phyloP scores from a whole-genome alignment of 164 flowering plant species.

The Vitis riparia region DNA sequence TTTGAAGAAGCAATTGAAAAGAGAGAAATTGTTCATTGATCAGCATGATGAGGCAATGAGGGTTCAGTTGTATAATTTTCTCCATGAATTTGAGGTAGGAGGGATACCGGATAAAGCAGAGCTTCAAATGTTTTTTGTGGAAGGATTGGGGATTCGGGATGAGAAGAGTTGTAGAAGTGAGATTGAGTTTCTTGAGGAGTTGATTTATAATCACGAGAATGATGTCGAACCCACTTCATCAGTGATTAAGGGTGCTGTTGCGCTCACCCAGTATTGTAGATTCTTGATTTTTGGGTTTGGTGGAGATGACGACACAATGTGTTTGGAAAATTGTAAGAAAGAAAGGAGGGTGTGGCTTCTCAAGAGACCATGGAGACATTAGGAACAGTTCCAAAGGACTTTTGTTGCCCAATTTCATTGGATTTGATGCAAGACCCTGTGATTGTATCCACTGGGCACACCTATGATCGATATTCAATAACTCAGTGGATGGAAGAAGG shows the following conservation, averaged over 20 bases:
- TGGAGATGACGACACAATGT: no score
- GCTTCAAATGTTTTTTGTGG: conserved; percentile 7
- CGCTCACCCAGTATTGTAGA: no score
- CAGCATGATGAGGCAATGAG: neutral
- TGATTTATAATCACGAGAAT: neutral
- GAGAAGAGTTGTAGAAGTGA: conserved; percentile 10
- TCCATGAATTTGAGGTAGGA: neutral
- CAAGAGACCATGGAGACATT: no score
- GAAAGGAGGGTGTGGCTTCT: no score
- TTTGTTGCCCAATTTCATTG: conserved; percentile 16
- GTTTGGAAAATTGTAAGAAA: no score
- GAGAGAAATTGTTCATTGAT: neutral
- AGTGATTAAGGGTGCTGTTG: no score
- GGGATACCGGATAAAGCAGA: conserved; percentile 4
- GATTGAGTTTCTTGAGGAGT: conserved; percentile 15
- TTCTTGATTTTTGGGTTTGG: no score
- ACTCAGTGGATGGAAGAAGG: conserved; percentile 10
- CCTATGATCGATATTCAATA: conserved; percentile 6
- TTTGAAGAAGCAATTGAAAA: neutral
- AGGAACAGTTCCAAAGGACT: no score
- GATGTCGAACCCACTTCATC: no score
- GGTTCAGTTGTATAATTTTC: neutral
- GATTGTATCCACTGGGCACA: conserved; percentile 15
- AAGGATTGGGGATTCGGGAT: conserved; percentile 14
- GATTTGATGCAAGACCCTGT: conserved; percentile 23